Conservation (phyloP, 2,329 filamentous ascomycete genomes). For the Aureobasidium sp. region DNA sequence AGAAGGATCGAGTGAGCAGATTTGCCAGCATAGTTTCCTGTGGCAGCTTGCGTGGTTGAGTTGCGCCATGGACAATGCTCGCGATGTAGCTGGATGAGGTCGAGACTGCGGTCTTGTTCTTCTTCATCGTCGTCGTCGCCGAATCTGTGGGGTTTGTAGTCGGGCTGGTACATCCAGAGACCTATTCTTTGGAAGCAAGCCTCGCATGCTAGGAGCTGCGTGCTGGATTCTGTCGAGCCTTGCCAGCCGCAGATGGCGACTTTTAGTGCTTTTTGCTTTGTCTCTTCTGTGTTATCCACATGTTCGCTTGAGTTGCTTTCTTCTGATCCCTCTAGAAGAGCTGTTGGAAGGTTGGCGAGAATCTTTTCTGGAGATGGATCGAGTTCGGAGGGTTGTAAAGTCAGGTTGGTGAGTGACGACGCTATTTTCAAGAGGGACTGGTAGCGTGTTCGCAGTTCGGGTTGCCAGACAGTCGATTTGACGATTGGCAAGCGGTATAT, state of each 20-base stretch:
- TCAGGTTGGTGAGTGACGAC: conserved; percentile 21
- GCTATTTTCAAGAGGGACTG: conserved; percentile 23
- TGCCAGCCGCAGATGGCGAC: conserved; percentile 43
- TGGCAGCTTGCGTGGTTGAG: conserved; percentile 26
- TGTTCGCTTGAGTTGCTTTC: background rate
- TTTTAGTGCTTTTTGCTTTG: conserved; percentile 24
- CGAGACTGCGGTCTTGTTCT: conserved; percentile 21
- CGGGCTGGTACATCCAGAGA: conserved; percentile 83
- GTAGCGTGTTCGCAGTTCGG: conserved; percentile 26
- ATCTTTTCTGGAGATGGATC: conserved; percentile 22
- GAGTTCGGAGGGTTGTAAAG: conserved; percentile 19
- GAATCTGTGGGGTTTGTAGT: conserved; percentile 26
- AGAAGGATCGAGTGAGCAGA: conserved; percentile 29
- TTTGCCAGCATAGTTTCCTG: conserved; percentile 26
- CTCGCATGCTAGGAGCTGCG: conserved; percentile 70
- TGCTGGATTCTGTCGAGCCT: conserved; percentile 53
- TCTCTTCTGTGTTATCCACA: background rate
- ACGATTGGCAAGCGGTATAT: conserved; percentile 54
- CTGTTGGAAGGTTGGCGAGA: conserved; percentile 24
- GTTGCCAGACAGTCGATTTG: conserved; percentile 30
- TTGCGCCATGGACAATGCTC: conserved; percentile 35
- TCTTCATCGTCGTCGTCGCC: conserved; percentile 38
- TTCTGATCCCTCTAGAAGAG: conserved; percentile 20
- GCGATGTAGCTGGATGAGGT: conserved; percentile 31
- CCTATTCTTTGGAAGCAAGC: conserved; percentile 84